phyloP scores from a whole-genome alignment of 106 monocot species.

The Dendrobium huoshanense region DNA sequence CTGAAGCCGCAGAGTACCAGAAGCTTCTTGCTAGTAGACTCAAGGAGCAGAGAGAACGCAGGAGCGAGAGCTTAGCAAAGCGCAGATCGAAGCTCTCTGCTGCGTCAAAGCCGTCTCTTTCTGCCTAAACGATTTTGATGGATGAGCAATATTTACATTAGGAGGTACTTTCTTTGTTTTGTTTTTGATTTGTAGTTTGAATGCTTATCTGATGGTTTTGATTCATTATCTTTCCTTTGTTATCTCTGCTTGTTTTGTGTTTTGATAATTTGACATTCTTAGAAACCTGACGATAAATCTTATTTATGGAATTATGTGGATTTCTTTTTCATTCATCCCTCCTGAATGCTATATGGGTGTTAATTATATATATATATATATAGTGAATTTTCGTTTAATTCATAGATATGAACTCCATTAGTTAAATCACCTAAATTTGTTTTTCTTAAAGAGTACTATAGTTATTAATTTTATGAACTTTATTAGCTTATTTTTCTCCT shows the following conservation, averaged over 20 bases:
- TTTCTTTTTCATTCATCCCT: too few relatives aligned
- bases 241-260: background rate
- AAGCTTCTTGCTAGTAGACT: constrained; percentile 24
- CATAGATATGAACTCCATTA: too few relatives aligned
- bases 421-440: too few relatives aligned
- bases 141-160: background rate
- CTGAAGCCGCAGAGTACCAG: constrained; percentile 30
- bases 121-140: constrained; percentile 4
- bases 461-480: too few relatives aligned
- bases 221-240: background rate
- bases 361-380: too few relatives aligned
- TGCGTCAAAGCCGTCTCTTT: constrained; percentile 13
- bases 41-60: constrained; percentile 26
- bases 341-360: too few relatives aligned
- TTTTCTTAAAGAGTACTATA: too few relatives aligned
- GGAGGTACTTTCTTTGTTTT: background rate
- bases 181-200: background rate
- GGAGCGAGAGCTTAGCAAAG: constrained; percentile 32
- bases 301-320: too few relatives aligned
- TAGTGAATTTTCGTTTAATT: too few relatives aligned
- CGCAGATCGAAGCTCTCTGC: constrained; percentile 24
- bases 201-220: background rate
- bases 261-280: background rate
- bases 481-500: too few relatives aligned
- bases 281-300: too few relatives aligned